Evolutionary conservation across 345 rosid species (phyloP).

Genomic region (Durio zibethinus): DNA sequence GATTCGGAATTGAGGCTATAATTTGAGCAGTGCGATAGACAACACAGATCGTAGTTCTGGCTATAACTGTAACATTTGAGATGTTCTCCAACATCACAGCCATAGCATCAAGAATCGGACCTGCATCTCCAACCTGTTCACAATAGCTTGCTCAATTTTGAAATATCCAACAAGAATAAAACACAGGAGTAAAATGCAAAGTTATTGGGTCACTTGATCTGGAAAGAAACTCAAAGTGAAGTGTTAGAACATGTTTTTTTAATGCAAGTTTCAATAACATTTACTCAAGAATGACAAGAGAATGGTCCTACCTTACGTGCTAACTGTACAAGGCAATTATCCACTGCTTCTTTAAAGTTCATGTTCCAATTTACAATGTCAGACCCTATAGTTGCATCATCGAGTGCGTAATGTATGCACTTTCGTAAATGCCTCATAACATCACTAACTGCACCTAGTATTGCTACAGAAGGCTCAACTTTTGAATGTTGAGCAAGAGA

Average conservation of each 20-base stretch:
- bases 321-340: conserved; percentile 78
- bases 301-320: conserved; percentile 52
- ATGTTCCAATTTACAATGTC: conserved; percentile 60
- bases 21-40: conserved; percentile 96
- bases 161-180: conserved; percentile 1
- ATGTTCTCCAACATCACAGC: conserved; percentile 89
- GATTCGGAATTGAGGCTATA: conserved; percentile 79
- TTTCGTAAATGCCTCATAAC: conserved; percentile 86
- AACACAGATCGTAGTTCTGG: conserved; percentile 70
- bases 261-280: neutral
- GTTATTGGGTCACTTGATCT: neutral
- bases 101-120: conserved; percentile 86
- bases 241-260: neutral
- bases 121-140: conserved; percentile 90
- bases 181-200: neutral
- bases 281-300: neutral
- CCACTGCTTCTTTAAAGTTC: conserved; percentile 62
- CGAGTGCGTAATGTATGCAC: conserved; percentile 75
- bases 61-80: conserved; percentile 62
- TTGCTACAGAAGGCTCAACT: conserved; percentile 69
- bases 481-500: conserved; percentile 66
- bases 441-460: conserved; percentile 76
- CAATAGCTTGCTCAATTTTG: conserved; percentile 21
- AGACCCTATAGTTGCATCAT: conserved; percentile 58
- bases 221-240: conserved; percentile 11